Conservation (phyloP, 352 stramenopile species). For the Globisporangium okanoganense region DNA sequence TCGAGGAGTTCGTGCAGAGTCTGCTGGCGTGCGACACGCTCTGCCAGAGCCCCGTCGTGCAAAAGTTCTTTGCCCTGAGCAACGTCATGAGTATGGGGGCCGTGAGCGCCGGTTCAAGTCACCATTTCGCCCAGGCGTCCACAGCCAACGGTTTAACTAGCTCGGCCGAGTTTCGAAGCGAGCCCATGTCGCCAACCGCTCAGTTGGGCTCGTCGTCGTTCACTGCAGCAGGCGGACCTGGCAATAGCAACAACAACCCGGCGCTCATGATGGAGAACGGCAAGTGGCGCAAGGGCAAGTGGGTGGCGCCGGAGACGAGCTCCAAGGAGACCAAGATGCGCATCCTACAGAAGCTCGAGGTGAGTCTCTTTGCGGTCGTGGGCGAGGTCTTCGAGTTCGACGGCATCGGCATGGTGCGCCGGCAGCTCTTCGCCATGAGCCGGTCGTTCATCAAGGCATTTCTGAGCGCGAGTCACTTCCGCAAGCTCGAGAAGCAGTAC, state of each 20-base stretch:
- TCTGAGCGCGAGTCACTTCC: slow-evolving; percentile 74
- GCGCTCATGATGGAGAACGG: slow-evolving; percentile 60
- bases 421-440: slow-evolving; percentile 82
- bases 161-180: slow-evolving; percentile 1
- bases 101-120: neutral
- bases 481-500: slow-evolving; percentile 77
- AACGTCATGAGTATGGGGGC: slow-evolving; percentile 13
- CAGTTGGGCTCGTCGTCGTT: neutral
- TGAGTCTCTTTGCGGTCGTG: slow-evolving; percentile 68
- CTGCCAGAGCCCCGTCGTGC: slow-evolving; percentile 65
- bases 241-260: neutral
- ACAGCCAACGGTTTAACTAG: slow-evolving; percentile 12
- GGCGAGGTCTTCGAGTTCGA: slow-evolving; percentile 86
- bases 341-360: slow-evolving; percentile 75
- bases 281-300: slow-evolving; percentile 56
- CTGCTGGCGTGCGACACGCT: slow-evolving; percentile 65
- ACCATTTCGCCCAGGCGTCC: neutral
- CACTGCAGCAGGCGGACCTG: neutral
- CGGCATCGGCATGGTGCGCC: slow-evolving; percentile 71
- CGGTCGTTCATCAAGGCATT: slow-evolving; percentile 82
- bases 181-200: slow-evolving; percentile 15
- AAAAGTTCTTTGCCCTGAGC: slow-evolving; percentile 66
- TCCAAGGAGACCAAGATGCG: slow-evolving; percentile 82
- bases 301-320: slow-evolving; percentile 59
- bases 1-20: slow-evolving; percentile 73